Percentiles rank a stretch among this genome's conserved stretches.
Evolutionary conservation across 169 alveolate genomes (phyloP).

Genomic region (Babesia ovata): DNA sequence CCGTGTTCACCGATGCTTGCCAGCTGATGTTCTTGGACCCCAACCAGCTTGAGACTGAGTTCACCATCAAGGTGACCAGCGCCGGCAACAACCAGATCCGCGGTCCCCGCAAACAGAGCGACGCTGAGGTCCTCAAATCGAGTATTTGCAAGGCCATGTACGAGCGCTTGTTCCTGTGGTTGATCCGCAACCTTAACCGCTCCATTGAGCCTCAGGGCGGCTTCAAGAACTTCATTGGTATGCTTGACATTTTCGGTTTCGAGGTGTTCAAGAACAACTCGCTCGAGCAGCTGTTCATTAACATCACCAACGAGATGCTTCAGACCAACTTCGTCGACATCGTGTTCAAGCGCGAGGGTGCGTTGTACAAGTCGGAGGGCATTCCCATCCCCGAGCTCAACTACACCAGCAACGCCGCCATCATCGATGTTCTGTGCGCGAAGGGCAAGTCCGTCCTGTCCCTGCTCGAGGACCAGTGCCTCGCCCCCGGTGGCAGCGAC

Average conservation of each 20-base stretch:
- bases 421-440: slow-evolving; percentile 71
- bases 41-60: slow-evolving; percentile 75
- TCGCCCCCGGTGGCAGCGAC: slow-evolving; percentile 90
- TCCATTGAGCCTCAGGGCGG: slow-evolving; percentile 88
- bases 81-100: slow-evolving; percentile 84
- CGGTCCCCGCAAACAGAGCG: slow-evolving; percentile 85
- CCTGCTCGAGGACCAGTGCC: slow-evolving; percentile 88
- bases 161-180: slow-evolving; percentile 94
- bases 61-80: slow-evolving; percentile 79
- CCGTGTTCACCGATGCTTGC: slow-evolving; percentile 79
- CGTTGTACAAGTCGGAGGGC: slow-evolving; percentile 84
- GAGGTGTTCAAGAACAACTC: slow-evolving; percentile 93
- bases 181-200: slow-evolving; percentile 91
- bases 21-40: slow-evolving; percentile 81
- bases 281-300: slow-evolving; percentile 94
- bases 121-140: slow-evolving; percentile 83
- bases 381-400: slow-evolving; percentile 81
- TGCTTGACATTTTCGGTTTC: slow-evolving; percentile 96
- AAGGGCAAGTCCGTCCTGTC: slow-evolving; percentile 80
- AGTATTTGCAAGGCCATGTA: slow-evolving; percentile 94
- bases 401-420: slow-evolving; percentile 78
- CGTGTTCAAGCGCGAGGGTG: slow-evolving; percentile 92
- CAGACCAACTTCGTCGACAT: slow-evolving; percentile 93
- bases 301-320: slow-evolving; percentile 94
- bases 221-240: slow-evolving; percentile 88